Base-by-base conservation (phyloP, 2,329 filamentous ascomycete genomes). In the Aspergillus ustus region DNA sequence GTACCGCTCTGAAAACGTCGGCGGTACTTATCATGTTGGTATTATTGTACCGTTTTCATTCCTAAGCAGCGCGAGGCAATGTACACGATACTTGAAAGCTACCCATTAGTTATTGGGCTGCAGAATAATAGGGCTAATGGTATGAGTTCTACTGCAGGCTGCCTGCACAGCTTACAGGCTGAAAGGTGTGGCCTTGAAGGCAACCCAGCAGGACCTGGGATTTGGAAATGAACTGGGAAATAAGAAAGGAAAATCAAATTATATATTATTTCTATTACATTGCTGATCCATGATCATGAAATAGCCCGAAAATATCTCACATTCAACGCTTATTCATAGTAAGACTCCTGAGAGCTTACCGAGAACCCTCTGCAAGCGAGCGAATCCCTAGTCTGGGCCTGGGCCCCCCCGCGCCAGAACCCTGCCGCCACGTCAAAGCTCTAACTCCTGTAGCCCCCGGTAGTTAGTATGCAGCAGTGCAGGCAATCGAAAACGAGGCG, bases 81-180 rank as follows among this genome's bases (percentile, higher is more conserved):
- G 44, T 54, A 52, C 44, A 59, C 17, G 53, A 44, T 17, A 52
- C 28, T 19, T 37, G 57, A 55, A 61, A 52, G 57, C 52, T 40
- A 40, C 34, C 34, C 15, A 40, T 40, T 40, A 40, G 34, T 40
- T 40, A 40, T 40, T 40, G 34, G 34, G 34, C 34, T 40, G 34
- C 34, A 40, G 34, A 40, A 40, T 40, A 15, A 15, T 15, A 40
- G 34, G 34, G 34, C 34, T 40, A 40, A 40, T 40, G 11, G 31
- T 40, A 40, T 40, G 34, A 40, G 34, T 40, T 40, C 15, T 13
- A 40, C 8, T 40, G 34, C 34, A 17, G 34, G 34, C 34, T 40
- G 11, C 34, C 34, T 40, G 34, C 34, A 40, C 11, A 15, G 9
- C 34, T 13, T 40, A 40, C 34, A 40, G 34, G 34, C 34, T 17